Conservation (phyloP, 192 early-diverging fungal genomes). For the Rhizophagus prolifer region DNA sequence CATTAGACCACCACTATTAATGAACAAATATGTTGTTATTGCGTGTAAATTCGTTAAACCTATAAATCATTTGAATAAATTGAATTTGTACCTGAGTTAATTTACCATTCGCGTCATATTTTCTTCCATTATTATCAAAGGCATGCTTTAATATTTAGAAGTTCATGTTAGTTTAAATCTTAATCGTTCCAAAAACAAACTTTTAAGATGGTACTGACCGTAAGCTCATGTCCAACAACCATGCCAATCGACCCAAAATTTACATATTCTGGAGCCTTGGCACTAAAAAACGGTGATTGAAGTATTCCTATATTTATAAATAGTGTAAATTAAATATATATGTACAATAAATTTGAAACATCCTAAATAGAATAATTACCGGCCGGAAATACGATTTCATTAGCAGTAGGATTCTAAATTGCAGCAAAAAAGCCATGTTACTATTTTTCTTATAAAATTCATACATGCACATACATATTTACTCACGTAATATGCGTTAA, state of each 20-base stretch:
- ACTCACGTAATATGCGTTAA: constrained; percentile 55
- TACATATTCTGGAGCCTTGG: constrained; percentile 52
- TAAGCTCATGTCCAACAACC: constrained; percentile 77
- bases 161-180: not conserved
- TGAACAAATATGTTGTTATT: not conserved
- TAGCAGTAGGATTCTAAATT: constrained; percentile 39
- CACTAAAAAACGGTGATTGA: constrained; percentile 63
- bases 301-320: constrained; percentile 42
- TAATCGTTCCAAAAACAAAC: not conserved
- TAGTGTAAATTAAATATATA: not conserved
- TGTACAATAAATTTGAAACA: not conserved
- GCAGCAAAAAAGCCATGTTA: not conserved
- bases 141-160: constrained; percentile 49
- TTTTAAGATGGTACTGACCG: constrained; percentile 34
- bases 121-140: constrained; percentile 62
- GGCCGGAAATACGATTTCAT: constrained; percentile 58
- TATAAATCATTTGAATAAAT: not conserved
- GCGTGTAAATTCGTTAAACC: not conserved
- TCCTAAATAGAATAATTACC: constrained; percentile 24
- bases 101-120: constrained; percentile 55
- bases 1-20: constrained; percentile 69
- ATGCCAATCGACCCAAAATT: constrained; percentile 71
- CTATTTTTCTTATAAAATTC: not conserved
- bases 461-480: not conserved
- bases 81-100: constrained; percentile 35